Base-by-base conservation (phyloP, 2,329 filamentous ascomycete genomes). In the Corinectria fuckeliana region DNA sequence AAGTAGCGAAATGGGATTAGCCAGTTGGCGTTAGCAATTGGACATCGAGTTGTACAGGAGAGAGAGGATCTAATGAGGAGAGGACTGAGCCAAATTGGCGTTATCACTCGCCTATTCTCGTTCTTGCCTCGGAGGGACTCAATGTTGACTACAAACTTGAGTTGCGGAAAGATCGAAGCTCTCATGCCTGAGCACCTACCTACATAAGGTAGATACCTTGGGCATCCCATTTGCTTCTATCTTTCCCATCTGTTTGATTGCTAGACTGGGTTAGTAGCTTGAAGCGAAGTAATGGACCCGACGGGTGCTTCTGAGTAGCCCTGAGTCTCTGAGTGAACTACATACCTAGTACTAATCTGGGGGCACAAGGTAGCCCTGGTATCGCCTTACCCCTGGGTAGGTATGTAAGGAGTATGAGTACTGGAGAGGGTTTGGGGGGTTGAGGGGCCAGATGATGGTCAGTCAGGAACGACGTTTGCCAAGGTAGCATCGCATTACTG, bases 401-500 rank as follows among this genome's bases (percentile, higher is more conserved):
- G 23, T 21, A 28, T n/a, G 25, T 45, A 28, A 18, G 41, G 14
- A 45, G 14, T 13, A 26, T 5, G 5, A 3, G 42, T 28, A n/a
- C 25, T 20, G 38, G 44, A 16, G 42, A 41, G 28, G 38, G 30
- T 36, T 11, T 42, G 51, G 25, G 53, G 16, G 11, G 47, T 42
- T 45, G 25, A 57, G 16, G 11, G 47, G 57, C 23, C 39, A 51
- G 48, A 47, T 18, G 18, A 61, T n/a, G 48, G 61, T 60, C 57
- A 68, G 56, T 56, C 42, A 54, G 50, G 59, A 62, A 62, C 66
- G 61, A 56, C 56, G 62, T 56, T 32, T 62, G 42, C 25, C 60
- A 69, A 67, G 66, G 67, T 70, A 54, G 63, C 64, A 70, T 69
- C 56, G 60, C 68, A 69, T 63, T 54, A 60, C 67, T 50, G 62